Conservation (phyloP, 1,139 yeast genomes). For the Pichia terricola region DNA sequence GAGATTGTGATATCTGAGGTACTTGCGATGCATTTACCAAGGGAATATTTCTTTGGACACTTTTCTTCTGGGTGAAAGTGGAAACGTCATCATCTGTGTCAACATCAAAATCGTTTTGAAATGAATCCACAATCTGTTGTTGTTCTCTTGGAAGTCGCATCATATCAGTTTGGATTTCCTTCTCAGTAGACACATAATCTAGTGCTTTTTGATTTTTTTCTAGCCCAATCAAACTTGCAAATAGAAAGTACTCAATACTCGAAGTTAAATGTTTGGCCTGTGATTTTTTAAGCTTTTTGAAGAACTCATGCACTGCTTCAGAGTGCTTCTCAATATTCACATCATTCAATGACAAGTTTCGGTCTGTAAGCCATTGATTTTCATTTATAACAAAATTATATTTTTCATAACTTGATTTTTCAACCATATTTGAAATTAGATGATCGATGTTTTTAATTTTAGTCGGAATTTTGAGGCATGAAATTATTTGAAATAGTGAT, state of each 20-base stretch:
- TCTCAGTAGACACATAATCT: neutral
- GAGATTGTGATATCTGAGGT: neutral
- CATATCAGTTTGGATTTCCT: neutral
- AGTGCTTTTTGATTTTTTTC: conserved; percentile 3
- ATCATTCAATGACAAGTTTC: neutral
- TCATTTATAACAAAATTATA: neutral
- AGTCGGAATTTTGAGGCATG: neutral
- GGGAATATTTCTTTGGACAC: conserved; percentile 1
- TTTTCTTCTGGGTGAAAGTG: neutral
- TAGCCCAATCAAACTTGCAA: conserved; percentile 7
- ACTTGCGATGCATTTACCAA: conserved; percentile 8
- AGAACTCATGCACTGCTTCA: conserved; percentile 1
- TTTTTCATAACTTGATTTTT: neutral
- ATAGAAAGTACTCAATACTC: conserved; percentile 5
- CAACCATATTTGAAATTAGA: neutral
- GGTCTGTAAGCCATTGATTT: neutral
- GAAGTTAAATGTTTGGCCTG: neutral
- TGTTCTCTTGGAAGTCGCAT: conserved; percentile 6
- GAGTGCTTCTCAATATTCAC: neutral
- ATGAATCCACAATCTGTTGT: conserved; percentile 6
- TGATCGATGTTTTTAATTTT: neutral
- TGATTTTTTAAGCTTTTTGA: neutral
- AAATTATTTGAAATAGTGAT: neutral
- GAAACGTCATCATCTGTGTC: conserved; percentile 5
- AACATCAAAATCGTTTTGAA: conserved; percentile 10